Evolutionary conservation across 2,329 filamentous ascomycete species (phyloP), one percentile per base, ranked within the genome.

Genomic region (Periconia digitata): DNA sequence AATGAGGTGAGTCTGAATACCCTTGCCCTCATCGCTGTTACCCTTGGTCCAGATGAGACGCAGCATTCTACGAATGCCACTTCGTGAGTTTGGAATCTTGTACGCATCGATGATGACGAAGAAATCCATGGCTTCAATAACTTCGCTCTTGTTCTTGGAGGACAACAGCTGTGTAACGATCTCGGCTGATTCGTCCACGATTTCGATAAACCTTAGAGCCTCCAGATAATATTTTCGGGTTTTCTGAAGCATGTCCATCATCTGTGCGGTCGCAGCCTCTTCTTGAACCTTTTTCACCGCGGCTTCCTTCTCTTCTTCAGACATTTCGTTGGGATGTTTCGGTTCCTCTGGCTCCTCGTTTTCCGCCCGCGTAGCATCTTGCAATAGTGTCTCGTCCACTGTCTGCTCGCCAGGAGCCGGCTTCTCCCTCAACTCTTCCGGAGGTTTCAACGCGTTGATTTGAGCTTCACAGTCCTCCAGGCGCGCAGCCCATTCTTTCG

Each of bases 1-100:
- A 57, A 99, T 96, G 23, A 99, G 80, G 72, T 99, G 94, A 2
- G 89, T 89, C 69, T 99, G 95, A 2, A 99, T 92, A 47, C 94
- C 94, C 74, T 97, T 99, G 62, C 95, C 94, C 78, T 99, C 95
- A 64, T 99, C 94, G 62, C 91, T 97, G 74, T 97, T 99, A 60
- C 94, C 92, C 74, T 99, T 99, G 55, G 94, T 99, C 94, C 94
- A 99, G 70, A 99, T 99, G 17, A 99, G 79, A 44, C 92, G 86
- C 54, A 99, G 80, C 94, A 99, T 99, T 48, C 91, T 87, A 50
- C 92, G 84, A 64, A 99, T 97, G 48, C 95, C 94, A 34, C 87
- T 76, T 70, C 95, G 92, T 66, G 95, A 91, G 58, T 94, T 90
- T 70, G 96, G 89, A 49, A 99, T 87, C 70, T 95, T 94, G 79